Conservation (phyloP, 805 yeast genomes). For the Sungouiozyma intestinalis region DNA sequence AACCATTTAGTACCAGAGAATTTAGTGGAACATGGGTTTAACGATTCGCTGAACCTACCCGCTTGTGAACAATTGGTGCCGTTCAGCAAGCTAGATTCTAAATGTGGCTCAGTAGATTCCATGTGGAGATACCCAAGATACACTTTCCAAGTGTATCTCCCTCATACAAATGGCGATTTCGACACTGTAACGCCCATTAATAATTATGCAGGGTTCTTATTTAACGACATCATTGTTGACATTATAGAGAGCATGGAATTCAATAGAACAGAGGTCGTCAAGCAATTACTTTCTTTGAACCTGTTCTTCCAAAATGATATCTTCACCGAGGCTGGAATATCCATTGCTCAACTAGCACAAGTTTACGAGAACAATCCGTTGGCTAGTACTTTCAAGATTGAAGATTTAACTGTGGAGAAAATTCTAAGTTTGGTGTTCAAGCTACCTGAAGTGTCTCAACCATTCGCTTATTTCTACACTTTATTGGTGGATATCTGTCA, state of each 20-base stretch:
- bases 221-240: constrained; percentile 70
- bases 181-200: constrained; percentile 54
- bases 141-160: constrained; percentile 49
- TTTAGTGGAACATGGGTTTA: constrained; percentile 25
- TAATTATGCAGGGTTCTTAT: constrained; percentile 45
- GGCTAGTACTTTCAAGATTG: constrained; percentile 76
- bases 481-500: constrained; percentile 80
- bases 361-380: constrained; percentile 32
- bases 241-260: constrained; percentile 72
- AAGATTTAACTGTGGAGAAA: constrained; percentile 79
- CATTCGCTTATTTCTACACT: constrained; percentile 71
- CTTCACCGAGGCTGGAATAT: constrained; percentile 66
- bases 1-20: constrained; percentile 26
- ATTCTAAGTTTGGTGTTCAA: constrained; percentile 68
- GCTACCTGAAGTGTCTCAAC: constrained; percentile 57
- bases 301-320: constrained; percentile 53
- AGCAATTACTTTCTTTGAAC: constrained; percentile 68
- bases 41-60: constrained; percentile 29
- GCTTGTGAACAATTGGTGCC: constrained; percentile 27
- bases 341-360: constrained; percentile 56
- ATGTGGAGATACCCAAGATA: constrained; percentile 60
- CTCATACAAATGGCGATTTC: constrained; percentile 39
- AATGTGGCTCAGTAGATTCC: constrained; percentile 46
- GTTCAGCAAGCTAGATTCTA: constrained; percentile 26
- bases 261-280: constrained; percentile 78